Conservation (phyloP, 345 rosid genomes). For the Moricandia moricandioides region DNA sequence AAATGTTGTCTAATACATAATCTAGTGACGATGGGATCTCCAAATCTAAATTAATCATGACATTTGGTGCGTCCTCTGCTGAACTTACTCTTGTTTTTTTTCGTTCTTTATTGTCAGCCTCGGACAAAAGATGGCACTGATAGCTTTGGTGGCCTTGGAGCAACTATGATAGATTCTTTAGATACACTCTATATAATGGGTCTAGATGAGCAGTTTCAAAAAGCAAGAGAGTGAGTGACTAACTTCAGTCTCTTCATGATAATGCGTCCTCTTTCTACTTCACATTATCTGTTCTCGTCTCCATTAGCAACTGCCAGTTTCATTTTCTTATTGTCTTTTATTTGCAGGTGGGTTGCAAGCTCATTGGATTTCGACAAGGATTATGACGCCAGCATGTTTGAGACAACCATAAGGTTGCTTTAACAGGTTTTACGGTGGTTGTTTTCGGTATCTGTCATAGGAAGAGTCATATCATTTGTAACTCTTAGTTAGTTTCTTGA, state of each 20-base stretch:
- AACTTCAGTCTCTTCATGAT: constrained; percentile 15
- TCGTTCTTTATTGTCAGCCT: constrained; percentile 47
- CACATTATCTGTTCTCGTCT: too few species aligned
- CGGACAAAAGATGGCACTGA: constrained; percentile 78
- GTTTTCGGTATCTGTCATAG: constrained; percentile 23
- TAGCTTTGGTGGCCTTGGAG: constrained; percentile 99
- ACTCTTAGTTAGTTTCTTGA: constrained; percentile 12
- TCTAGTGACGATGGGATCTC: not conserved
- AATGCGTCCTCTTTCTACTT: too few species aligned
- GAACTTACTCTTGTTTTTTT: constrained; percentile 9
- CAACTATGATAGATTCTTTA: constrained; percentile 78
- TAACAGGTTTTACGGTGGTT: constrained; percentile 65
- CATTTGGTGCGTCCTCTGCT: not conserved
- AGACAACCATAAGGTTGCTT: constrained; percentile 99
- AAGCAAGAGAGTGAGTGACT: constrained; percentile 84
- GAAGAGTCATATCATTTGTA: constrained; percentile 22
- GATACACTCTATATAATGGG: constrained; percentile 96
- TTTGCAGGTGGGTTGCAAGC: constrained; percentile 87
- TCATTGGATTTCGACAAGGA: constrained; percentile 90
- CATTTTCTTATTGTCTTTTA: constrained; percentile 3
- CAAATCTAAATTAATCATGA: not conserved
- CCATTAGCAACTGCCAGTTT: not conserved
- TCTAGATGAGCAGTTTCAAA: constrained; percentile 74
- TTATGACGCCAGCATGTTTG: constrained; percentile 94
- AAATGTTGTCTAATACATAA: not conserved